Conservation (phyloP, 1,284 basidiomycete genomes). For the Malassezia brasiliensis region DNA sequence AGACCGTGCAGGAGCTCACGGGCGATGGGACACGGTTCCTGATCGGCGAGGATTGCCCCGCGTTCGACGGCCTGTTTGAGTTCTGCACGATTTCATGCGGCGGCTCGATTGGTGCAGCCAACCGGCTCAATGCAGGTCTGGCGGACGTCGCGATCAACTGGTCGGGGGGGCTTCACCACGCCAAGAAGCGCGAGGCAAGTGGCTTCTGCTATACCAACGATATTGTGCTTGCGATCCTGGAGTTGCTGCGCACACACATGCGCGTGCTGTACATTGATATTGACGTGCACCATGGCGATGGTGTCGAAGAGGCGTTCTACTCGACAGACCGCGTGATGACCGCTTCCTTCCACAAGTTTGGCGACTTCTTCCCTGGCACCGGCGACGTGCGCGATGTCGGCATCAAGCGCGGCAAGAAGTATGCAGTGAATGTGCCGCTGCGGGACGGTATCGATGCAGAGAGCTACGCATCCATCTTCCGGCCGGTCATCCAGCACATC, state of each 20-base stretch:
- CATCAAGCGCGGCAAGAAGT: conserved; percentile 73
- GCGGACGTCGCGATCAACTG: conserved; percentile 93
- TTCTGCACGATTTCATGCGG: conserved; percentile 95
- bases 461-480: conserved; percentile 59
- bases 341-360: conserved; percentile 81
- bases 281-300: conserved; percentile 95
- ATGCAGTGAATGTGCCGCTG: conserved; percentile 84
- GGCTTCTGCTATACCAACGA: conserved; percentile 98
- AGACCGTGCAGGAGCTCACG: conserved; percentile 54
- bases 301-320: conserved; percentile 97
- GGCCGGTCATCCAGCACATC: conserved; percentile 63
- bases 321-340: conserved; percentile 96
- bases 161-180: conserved; percentile 95
- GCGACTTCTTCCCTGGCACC: conserved; percentile 94
- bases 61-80: conserved; percentile 92
- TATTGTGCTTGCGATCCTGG: conserved; percentile 45
- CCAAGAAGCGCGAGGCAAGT: conserved; percentile 89
- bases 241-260: conserved; percentile 55
- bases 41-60: conserved; percentile 82
- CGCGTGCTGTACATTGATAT: conserved; percentile 96
- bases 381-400: conserved; percentile 62
- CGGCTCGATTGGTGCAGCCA: conserved; percentile 68
- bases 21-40: conserved; percentile 56
- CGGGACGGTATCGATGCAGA: conserved; percentile 84
- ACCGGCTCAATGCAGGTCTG: conserved; percentile 67